These are phyloP conservation scores for Phialophora expanda DNA, from an alignment of 2,329 filamentous ascomycete species.

Conservation along the genomic window DNA sequence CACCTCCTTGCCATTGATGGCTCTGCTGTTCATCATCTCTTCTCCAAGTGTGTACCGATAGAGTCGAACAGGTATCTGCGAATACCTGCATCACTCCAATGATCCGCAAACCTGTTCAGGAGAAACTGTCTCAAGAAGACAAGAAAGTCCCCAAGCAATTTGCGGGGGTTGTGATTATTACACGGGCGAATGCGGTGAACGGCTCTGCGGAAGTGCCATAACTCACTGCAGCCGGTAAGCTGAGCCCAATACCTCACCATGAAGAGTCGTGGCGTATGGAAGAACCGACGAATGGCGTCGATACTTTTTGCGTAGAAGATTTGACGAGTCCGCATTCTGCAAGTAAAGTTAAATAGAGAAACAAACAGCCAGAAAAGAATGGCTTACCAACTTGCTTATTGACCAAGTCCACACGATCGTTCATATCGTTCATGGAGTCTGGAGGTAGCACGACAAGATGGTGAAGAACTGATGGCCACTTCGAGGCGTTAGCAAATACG, in stretches of 20 bases:
- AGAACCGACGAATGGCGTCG: too few species aligned
- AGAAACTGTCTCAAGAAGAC: too few species aligned
- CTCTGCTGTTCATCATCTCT: background rate
- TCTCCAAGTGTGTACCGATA: background rate
- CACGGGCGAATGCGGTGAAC: too few species aligned
- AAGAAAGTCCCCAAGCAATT: too few species aligned
- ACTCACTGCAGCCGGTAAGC: too few species aligned
- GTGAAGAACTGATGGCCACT: background rate
- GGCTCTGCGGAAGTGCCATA: too few species aligned
- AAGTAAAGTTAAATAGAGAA: background rate
- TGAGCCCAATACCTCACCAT: too few species aligned
- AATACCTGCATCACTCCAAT: too few species aligned
- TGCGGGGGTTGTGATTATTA: too few species aligned
- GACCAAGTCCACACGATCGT: background rate
- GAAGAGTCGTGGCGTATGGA: too few species aligned
- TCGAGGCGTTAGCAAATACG: background rate
- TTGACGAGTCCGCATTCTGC: background rate
- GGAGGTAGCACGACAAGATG: background rate
- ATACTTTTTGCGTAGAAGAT: background rate
- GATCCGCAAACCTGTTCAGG: too few species aligned
- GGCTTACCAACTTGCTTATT: background rate
- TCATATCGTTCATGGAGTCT: background rate
- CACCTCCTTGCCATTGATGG: too few species aligned
- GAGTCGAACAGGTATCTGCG: background rate
- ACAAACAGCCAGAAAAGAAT: background rate